Percentiles rank a stretch among this genome's conserved stretches.
phyloP scores from a whole-genome alignment of 139 green algal genomes.

The Tetraselmis striata region DNA sequence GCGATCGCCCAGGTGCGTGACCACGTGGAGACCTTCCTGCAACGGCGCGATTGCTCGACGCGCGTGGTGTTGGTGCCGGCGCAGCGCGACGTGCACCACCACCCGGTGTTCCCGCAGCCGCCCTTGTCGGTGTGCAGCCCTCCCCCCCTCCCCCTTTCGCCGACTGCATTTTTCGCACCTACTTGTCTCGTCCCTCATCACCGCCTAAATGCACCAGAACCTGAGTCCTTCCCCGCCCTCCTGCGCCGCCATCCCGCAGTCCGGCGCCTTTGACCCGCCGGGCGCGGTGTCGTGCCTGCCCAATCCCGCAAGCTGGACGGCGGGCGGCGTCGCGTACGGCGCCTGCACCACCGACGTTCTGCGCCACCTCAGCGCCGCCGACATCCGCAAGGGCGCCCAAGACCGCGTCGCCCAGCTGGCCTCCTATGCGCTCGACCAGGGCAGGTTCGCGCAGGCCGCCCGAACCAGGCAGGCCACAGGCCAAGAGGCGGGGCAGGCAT shows the following conservation, averaged over 20 bases:
- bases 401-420: conserved; percentile 73
- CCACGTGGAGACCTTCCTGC: conserved; percentile 25
- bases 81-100: conserved; percentile 57
- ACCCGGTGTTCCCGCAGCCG: conserved; percentile 69
- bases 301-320: conserved; percentile 43
- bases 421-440: conserved; percentile 67
- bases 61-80: conserved; percentile 72
- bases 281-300: conserved; percentile 23
- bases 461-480: too few species aligned
- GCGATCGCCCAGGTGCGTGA: conserved; percentile 32
- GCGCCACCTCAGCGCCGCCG: conserved; percentile 29
- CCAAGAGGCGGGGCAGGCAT: too few species aligned
- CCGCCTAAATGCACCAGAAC: conserved; percentile 50
- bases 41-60: neutral
- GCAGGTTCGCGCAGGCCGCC: too few species aligned
- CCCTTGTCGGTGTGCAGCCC: neutral
- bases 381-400: conserved; percentile 25
- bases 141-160: neutral
- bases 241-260: too few species aligned
- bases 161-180: too few species aligned
- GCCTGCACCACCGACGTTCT: conserved; percentile 25
- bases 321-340: conserved; percentile 18
- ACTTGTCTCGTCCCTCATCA: conserved; percentile 9
- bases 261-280: neutral
- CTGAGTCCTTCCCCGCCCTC: too few species aligned